Base-by-base conservation (phyloP, 1,284 basidiomycete genomes). In the Amylostereum areolatum region DNA sequence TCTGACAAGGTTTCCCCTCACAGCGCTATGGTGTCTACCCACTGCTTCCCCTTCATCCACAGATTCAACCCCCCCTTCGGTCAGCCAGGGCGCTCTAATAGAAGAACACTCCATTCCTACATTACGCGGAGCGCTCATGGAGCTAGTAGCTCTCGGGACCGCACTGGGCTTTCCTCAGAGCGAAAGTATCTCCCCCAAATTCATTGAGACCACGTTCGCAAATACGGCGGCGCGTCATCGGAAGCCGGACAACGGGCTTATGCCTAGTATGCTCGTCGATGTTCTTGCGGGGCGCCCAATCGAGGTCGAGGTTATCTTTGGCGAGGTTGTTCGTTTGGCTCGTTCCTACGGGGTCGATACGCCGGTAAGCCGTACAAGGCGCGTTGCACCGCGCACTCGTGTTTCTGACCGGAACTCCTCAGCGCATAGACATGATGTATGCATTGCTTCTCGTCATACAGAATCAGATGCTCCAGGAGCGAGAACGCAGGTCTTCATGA, bases 301-400 rank as follows among this genome's bases (percentile, higher is more conserved):
- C 51, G 83, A 86, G 62, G 75, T 85, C 0, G 82, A 85, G 58
- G 80, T 73, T 11, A 81, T 85, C 50, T 57, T 84, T 9, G 83
- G 83, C 1, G 77, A 81, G 45, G 74, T 83, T 1, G 72, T 84
- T 9, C 66, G 75, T 36, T 67, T 78, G 62, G 83, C 77, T 0
- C 68, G 64, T 52, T 66, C 69, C 41, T 62, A 64, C 35, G 65
- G 66, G 2, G 71, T 85, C 3, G 60, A 68, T 5, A 63, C 80
- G 35, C 82, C 81, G 32, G 81, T 83, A 54, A 67, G 78, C 65
- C 12, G 8, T 25, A n/a, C n/a, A n/a, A 3, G 32, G 36, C n/a
- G 33, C 25, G 8, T 39, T 25, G 30, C 49, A 37, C 31, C 35
- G 31, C 33, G 35, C 29, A 18, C 2, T n/a, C n/a, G n/a, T n/a